phyloP scores from a whole-genome alignment of 2,329 filamentous ascomycete species.

The Aspergillaceae sp. region DNA sequence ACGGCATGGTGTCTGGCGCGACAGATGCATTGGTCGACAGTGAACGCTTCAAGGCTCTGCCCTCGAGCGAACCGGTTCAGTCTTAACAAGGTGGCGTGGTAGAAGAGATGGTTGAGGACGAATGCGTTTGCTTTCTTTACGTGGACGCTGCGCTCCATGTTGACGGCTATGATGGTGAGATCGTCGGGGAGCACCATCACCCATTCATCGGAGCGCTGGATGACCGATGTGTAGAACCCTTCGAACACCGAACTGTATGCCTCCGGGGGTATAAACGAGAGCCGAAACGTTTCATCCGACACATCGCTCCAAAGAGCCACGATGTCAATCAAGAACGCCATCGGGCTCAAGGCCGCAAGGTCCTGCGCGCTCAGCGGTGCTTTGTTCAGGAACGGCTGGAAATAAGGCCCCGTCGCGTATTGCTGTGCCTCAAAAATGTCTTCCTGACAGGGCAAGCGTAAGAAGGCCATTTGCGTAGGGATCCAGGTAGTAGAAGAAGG shows the following conservation, averaged over 20 bases:
- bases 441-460: conserved; percentile 56
- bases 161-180: conserved; percentile 48
- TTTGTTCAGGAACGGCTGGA: conserved; percentile 46
- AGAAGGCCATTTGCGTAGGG: conserved; percentile 56
- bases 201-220: conserved; percentile 52
- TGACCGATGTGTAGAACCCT: conserved; percentile 45
- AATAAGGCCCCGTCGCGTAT: conserved; percentile 51
- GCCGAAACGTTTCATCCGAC: conserved; percentile 50
- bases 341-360: conserved; percentile 38
- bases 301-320: conserved; percentile 59
- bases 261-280: conserved; percentile 36
- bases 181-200: conserved; percentile 46
- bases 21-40: conserved; percentile 40
- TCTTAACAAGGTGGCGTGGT: conserved; percentile 55
- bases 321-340: conserved; percentile 55
- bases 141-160: conserved; percentile 49
- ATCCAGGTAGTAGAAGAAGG: conserved; percentile 46
- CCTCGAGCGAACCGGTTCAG: conserved; percentile 53
- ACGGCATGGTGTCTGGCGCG: conserved; percentile 46
- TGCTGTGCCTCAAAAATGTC: conserved; percentile 54
- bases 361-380: conserved; percentile 29
- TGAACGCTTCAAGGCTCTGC: conserved; percentile 33
- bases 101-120: conserved; percentile 58
- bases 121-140: conserved; percentile 51
- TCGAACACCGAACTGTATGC: conserved; percentile 42